Evolutionary conservation across 2,329 filamentous ascomycete genomes (phyloP).

Genomic region (Ophiocordyceps sinensis): DNA sequence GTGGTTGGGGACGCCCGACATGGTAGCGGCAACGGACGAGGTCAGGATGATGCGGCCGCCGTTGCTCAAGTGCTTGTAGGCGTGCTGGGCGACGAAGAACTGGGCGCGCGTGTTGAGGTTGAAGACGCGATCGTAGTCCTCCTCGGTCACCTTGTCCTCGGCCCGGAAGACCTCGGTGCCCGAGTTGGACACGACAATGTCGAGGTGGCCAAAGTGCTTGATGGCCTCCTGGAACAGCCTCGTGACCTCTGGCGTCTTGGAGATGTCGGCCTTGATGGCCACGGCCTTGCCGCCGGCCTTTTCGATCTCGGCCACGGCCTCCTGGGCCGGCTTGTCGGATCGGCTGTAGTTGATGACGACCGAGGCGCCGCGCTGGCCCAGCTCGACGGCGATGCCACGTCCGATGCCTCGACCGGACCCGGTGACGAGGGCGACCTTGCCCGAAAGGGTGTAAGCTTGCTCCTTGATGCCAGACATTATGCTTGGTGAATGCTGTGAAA

Average conservation of each 20-base stretch:
- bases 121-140: slow-evolving; percentile 60
- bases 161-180: slow-evolving; percentile 56
- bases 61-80: slow-evolving; percentile 53
- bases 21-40: slow-evolving; percentile 42
- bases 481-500: too few relatives aligned
- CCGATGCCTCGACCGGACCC: slow-evolving; percentile 42
- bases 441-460: slow-evolving; percentile 8
- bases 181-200: slow-evolving; percentile 58
- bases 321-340: slow-evolving; percentile 39
- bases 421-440: slow-evolving; percentile 21
- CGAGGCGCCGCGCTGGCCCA: slow-evolving; percentile 40
- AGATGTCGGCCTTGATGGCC: slow-evolving; percentile 54
- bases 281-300: slow-evolving; percentile 44
- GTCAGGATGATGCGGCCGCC: slow-evolving; percentile 53
- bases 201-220: slow-evolving; percentile 48
- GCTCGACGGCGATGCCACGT: slow-evolving; percentile 41
- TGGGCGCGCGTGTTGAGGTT: slow-evolving; percentile 53
- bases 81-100: slow-evolving; percentile 59
- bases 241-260: slow-evolving; percentile 47
- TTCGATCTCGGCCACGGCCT: slow-evolving; percentile 32
- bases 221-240: slow-evolving; percentile 49
- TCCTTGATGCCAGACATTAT: too few relatives aligned
- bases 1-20: slow-evolving; percentile 48
- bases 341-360: slow-evolving; percentile 47
- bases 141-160: slow-evolving; percentile 52